phyloP scores from a whole-genome alignment of 2,329 filamentous ascomycete species.

The Cadophora gregata region DNA sequence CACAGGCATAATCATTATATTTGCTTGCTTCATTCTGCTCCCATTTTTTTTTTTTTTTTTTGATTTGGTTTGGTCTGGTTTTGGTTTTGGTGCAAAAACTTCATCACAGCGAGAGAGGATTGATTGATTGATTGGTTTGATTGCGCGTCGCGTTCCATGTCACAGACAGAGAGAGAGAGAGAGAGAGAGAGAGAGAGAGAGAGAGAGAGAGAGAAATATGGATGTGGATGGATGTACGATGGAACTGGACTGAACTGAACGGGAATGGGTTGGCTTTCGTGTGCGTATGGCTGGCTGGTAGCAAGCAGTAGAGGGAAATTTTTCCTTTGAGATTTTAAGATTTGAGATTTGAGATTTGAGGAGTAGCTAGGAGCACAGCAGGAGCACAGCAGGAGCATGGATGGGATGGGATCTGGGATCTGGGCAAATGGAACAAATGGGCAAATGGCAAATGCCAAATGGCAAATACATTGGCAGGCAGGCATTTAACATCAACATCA shows the following conservation, averaged over 20 bases:
- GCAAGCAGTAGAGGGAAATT: not conserved
- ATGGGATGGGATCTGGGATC: too few relatives aligned
- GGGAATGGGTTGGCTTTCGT: too few relatives aligned
- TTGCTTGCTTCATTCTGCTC: not conserved
- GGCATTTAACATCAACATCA: too few relatives aligned
- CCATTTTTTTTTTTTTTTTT: too few relatives aligned
- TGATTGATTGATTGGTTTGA: not conserved
- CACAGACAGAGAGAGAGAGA: too few relatives aligned
- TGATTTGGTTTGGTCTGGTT: too few relatives aligned
- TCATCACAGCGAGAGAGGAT: not conserved
- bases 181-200: too few relatives aligned
- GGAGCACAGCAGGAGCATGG: slow-evolving; percentile 1
- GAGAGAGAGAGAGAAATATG: too few relatives aligned
- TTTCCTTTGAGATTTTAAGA: not conserved
- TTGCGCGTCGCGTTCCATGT: not conserved
- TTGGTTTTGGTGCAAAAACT: slow-evolving; percentile 1
- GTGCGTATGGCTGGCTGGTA: not conserved
- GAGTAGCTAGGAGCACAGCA: slow-evolving; percentile 7
- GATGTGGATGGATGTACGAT: slow-evolving; percentile 1
- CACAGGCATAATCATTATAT: not conserved
- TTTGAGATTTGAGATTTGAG: not conserved
- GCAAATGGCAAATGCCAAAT: not conserved
- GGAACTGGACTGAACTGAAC: not conserved
- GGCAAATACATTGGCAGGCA: too few relatives aligned
- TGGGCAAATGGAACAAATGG: slow-evolving; percentile 9